phyloP scores from a whole-genome alignment of 2,329 filamentous ascomycete genomes.

The Penicillium hordei region DNA sequence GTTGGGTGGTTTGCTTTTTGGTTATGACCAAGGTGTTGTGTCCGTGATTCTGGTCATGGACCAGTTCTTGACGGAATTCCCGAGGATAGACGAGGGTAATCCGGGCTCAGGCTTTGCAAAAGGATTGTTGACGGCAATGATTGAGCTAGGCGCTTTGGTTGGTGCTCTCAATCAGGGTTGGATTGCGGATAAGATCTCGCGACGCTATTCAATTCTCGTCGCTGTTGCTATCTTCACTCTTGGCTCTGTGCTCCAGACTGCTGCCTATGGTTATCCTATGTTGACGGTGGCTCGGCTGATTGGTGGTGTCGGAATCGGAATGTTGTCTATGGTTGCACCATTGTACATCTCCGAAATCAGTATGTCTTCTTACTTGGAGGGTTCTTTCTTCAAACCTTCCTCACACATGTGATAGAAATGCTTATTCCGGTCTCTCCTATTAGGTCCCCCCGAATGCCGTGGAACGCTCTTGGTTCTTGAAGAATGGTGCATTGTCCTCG shows the following conservation, averaged over 20 bases:
- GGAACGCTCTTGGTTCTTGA: conserved; percentile 48
- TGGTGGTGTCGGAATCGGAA: conserved; percentile 54
- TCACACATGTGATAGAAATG: not conserved
- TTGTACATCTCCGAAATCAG: conserved; percentile 55
- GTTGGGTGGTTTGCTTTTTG: conserved; percentile 52
- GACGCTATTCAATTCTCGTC: conserved; percentile 54
- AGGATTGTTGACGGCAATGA: conserved; percentile 55
- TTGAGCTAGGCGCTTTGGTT: conserved; percentile 53
- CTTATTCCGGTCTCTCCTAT: not conserved
- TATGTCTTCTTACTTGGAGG: conserved; percentile 16
- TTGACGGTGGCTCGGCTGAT: conserved; percentile 52
- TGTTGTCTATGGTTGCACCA: conserved; percentile 52
- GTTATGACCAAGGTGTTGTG: conserved; percentile 50
- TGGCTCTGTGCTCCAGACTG: conserved; percentile 54
- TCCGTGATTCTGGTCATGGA: conserved; percentile 54
- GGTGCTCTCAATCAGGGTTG: conserved; percentile 50
- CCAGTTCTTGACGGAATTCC: conserved; percentile 50
- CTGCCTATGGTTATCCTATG: conserved; percentile 52
- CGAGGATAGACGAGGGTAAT: conserved; percentile 43
- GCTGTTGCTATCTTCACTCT: conserved; percentile 54
- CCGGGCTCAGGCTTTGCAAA: conserved; percentile 44
- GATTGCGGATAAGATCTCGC: conserved; percentile 54
- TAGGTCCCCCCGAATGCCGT: conserved; percentile 48
- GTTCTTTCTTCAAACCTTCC: not conserved
- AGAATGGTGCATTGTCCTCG: conserved; percentile 44